A percentile compares a stretch with the other conserved stretches of the same genome.
phyloP scores from a whole-genome alignment of 2,329 filamentous ascomycete species.

The Epicoccum sorghinum region DNA sequence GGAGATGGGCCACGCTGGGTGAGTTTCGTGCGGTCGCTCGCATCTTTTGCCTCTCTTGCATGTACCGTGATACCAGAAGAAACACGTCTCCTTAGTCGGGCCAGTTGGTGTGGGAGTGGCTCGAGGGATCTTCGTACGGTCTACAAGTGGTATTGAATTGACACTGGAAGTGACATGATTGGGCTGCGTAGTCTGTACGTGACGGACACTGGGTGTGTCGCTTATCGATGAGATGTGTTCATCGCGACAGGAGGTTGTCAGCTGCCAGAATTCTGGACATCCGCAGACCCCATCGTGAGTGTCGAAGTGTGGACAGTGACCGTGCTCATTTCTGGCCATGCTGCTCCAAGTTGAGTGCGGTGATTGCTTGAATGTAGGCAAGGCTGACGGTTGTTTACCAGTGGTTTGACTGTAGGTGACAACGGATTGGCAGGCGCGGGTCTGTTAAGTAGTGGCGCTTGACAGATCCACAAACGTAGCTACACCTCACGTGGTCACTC shows the following conservation, averaged over 20 bases:
- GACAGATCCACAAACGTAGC: not conserved
- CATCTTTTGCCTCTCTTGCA: constrained; percentile 20
- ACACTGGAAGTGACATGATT: not conserved
- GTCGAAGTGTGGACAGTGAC: constrained; percentile 15
- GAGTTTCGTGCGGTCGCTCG: constrained; percentile 20
- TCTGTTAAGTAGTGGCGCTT: not conserved
- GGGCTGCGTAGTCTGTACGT: not conserved
- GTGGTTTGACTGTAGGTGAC: no score
- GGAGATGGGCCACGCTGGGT: constrained; percentile 30
- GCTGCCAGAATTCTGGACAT: constrained; percentile 32
- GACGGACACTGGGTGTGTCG: not conserved
- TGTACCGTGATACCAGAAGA: constrained; percentile 37
- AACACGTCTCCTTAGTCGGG: constrained; percentile 31
- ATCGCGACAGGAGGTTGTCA: not conserved
- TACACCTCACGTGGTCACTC: no score
- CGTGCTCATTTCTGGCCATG: constrained; percentile 4
- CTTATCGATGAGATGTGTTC: not conserved
- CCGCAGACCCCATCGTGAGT: constrained; percentile 34
- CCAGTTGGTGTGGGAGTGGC: constrained; percentile 11
- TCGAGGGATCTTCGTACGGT: not conserved
- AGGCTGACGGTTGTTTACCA: not conserved
- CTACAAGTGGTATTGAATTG: not conserved
- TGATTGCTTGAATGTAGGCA: not conserved
- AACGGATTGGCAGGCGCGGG: no score
- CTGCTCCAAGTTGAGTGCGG: not conserved